Percentiles rank a stretch among this genome's conserved stretches.
Conservation (phyloP, 2,329 filamentous ascomycete species). For the Lasiodiplodia citricola region DNA sequence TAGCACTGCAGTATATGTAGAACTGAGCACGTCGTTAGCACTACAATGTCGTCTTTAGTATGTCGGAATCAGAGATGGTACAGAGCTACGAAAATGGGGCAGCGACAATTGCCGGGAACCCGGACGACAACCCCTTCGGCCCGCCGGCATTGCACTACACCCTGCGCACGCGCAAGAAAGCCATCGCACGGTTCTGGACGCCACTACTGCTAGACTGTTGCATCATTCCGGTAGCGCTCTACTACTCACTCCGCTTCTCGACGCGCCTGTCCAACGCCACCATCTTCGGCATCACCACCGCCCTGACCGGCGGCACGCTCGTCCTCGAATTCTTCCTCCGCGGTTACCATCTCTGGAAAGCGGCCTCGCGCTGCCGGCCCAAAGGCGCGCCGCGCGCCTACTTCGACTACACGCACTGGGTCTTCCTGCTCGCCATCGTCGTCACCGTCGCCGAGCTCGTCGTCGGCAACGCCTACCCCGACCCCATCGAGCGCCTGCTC, state of each 20-base stretch:
- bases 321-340: neutral
- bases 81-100: neutral
- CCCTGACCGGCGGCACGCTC: neutral
- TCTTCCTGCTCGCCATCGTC: neutral
- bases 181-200: neutral
- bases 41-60: neutral
- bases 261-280: conserved; percentile 2
- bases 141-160: neutral
- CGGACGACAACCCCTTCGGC: neutral
- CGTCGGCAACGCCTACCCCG: neutral
- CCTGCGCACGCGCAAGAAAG: neutral
- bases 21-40: neutral
- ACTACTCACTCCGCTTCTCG: neutral
- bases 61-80: neutral
- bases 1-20: neutral
- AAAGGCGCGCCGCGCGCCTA: neutral
- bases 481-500: neutral
- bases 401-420: neutral
- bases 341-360: neutral
- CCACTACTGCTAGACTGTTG: neutral
- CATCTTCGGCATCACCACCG: conserved; percentile 3
- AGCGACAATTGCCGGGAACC: neutral
- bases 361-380: neutral
- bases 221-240: neutral
- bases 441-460: neutral